phyloP scores from a whole-genome alignment of 768 basidiomycete species.

The Trametes maxima region DNA sequence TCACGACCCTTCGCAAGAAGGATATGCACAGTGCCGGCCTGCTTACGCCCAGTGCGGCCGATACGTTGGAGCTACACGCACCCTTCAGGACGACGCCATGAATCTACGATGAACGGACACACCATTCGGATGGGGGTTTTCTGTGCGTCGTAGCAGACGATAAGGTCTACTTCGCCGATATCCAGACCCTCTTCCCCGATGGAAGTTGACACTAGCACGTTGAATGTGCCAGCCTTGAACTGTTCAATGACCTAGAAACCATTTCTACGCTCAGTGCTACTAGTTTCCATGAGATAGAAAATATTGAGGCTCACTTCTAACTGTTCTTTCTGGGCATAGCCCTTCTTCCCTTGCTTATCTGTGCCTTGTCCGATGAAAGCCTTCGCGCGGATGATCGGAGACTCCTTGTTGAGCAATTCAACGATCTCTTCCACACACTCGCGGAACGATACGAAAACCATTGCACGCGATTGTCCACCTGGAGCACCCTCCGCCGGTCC shows the following conservation, averaged over 20 bases:
- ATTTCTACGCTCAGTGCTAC: too few relatives aligned
- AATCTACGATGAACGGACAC: constrained; percentile 24
- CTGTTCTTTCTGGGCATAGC: constrained; percentile 90
- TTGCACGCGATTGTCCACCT: constrained; percentile 61
- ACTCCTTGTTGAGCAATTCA: constrained; percentile 70
- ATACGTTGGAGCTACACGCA: constrained; percentile 85
- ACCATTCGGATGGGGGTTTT: constrained; percentile 98
- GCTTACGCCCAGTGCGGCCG: constrained; percentile 93
- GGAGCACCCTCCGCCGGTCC: constrained; percentile 23
- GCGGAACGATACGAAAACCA: constrained; percentile 94
- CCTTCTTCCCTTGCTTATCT: constrained; percentile 84
- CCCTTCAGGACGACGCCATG: neutral
- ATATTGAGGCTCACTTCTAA: constrained; percentile 56
- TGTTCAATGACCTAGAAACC: constrained; percentile 70
- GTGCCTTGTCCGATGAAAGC: constrained; percentile 91
- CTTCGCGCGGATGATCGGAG: constrained; percentile 77
- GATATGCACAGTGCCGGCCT: constrained; percentile 87
- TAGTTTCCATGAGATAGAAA: neutral
- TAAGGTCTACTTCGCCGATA: constrained; percentile 96
- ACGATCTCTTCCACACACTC: constrained; percentile 93
- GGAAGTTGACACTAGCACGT: constrained; percentile 92
- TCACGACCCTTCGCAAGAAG: constrained; percentile 90
- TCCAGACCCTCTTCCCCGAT: constrained; percentile 99
- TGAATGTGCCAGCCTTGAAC: constrained; percentile 87
- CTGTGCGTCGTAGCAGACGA: constrained; percentile 95